Percentiles rank a stretch among this genome's conserved stretches.
These are phyloP conservation scores for Chytridium lagenaria DNA, from an alignment of 371 early-diverging fungal genomes.

Conservation along the genomic window DNA sequence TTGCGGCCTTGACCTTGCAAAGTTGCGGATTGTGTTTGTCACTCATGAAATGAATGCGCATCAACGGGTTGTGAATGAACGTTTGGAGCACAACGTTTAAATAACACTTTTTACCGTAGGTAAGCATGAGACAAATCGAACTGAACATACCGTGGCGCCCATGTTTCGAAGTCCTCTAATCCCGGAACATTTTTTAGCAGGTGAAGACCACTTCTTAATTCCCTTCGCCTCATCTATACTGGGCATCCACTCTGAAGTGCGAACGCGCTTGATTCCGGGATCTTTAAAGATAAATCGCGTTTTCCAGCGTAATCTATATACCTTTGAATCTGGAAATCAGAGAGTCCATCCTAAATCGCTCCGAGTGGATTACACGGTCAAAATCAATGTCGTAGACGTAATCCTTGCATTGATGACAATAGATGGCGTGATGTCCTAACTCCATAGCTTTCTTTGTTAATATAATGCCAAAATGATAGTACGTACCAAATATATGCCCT, in stretches of 20 bases:
- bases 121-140: background rate
- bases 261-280: conserved; percentile 54
- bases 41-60: conserved; percentile 85
- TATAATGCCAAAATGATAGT: background rate
- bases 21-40: conserved; percentile 77
- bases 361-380: conserved; percentile 64
- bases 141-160: conserved; percentile 73
- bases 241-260: conserved; percentile 58
- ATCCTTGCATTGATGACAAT: conserved; percentile 81
- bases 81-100: conserved; percentile 94
- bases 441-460: conserved; percentile 65
- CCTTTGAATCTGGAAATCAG: conserved; percentile 53
- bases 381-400: conserved; percentile 86
- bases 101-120: conserved; percentile 65
- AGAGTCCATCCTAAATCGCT: conserved; percentile 63
- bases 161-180: conserved; percentile 90
- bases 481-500: conserved; percentile 70
- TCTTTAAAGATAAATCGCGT: conserved; percentile 42
- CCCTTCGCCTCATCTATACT: conserved; percentile 58
- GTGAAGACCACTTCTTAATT: conserved; percentile 25
- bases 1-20: conserved; percentile 61
- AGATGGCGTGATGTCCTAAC: conserved; percentile 66
- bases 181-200: conserved; percentile 53
- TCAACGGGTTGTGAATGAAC: conserved; percentile 87
- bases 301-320: background rate